Evolutionary conservation across 371 early-diverging fungal genomes (phyloP).

Genomic region (Circinella umbellata): DNA sequence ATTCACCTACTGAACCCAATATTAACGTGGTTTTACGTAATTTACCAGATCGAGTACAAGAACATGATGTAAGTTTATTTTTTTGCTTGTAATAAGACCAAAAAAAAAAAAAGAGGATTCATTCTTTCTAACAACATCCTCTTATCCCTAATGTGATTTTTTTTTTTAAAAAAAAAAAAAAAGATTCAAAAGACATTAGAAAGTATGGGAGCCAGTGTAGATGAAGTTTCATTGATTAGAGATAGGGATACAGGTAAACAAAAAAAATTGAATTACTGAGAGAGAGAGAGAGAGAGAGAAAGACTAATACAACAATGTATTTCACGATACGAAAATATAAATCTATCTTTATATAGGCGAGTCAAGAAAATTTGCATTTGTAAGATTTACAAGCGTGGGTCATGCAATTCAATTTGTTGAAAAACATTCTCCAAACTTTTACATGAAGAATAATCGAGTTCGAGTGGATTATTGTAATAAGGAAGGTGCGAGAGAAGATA

Average conservation of each 20-base stretch:
- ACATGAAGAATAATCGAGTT: constrained; percentile 50
- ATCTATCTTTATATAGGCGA: constrained; percentile 32
- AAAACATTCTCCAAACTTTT: constrained; percentile 44
- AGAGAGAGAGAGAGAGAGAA: not conserved
- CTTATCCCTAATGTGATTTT: too few relatives aligned
- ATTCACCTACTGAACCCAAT: constrained; percentile 33
- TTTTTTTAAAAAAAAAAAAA: too few relatives aligned
- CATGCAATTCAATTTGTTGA: constrained; percentile 70
- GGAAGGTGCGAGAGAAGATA: constrained; percentile 38
- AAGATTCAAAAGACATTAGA: constrained; percentile 37
- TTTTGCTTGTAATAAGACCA: not conserved
- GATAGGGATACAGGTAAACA: constrained; percentile 54
- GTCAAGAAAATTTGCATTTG: constrained; percentile 69
- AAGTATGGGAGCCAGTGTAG: constrained; percentile 34
- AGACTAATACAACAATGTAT: too few relatives aligned
- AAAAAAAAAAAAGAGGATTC: not conserved
- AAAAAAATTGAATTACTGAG: not conserved
- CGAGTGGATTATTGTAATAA: constrained; percentile 61
- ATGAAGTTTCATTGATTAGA: constrained; percentile 48
- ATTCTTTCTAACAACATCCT: too few relatives aligned
- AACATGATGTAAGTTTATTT: constrained; percentile 51
- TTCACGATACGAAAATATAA: not conserved
- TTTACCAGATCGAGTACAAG: constrained; percentile 43
- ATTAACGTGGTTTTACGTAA: constrained; percentile 55
- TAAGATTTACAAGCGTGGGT: constrained; percentile 66